Evolutionary conservation across 23 red algal species (phyloP).

Genomic region (Gracilaria vermiculophylla): DNA sequence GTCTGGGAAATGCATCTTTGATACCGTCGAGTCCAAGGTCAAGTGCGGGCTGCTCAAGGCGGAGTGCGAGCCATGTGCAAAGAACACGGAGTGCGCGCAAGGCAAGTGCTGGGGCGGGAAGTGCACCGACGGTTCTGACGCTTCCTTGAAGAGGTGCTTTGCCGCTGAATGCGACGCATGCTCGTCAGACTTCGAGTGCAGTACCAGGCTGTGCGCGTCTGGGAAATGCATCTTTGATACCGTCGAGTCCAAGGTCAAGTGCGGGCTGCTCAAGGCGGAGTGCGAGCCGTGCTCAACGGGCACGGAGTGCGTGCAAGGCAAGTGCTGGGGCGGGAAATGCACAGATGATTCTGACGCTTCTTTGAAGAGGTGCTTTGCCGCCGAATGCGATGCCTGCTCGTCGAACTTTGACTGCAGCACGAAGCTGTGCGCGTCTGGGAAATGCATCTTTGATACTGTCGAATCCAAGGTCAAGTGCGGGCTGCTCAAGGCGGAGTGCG

Average conservation of each 20-base stretch:
- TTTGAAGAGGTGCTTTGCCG: too few species aligned
- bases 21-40: not conserved
- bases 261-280: slow-evolving; percentile 9
- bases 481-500: not conserved
- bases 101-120: too few species aligned
- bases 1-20: slow-evolving; percentile 23
- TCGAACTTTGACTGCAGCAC: slow-evolving; percentile 21
- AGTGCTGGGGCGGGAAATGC: too few species aligned
- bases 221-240: slow-evolving; percentile 22
- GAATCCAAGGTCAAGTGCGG: slow-evolving; percentile 40
- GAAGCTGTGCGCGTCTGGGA: not conserved
- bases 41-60: slow-evolving; percentile 21
- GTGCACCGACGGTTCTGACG: too few species aligned
- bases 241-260: not conserved
- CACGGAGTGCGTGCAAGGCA: slow-evolving; percentile 1
- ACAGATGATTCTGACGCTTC: too few species aligned
- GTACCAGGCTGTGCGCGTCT: not conserved
- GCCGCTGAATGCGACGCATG: too few species aligned
- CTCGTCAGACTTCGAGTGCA: not conserved
- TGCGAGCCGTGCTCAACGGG: not conserved
- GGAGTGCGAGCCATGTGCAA: not conserved
- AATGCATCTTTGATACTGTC: slow-evolving; percentile 26
- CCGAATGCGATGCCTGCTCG: not conserved
- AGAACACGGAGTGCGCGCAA: not conserved
- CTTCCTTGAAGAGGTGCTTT: too few species aligned